phyloP scores from a whole-genome alignment of 495 filamentous ascomycete genomes.

The Penicillium egyptiacum region DNA sequence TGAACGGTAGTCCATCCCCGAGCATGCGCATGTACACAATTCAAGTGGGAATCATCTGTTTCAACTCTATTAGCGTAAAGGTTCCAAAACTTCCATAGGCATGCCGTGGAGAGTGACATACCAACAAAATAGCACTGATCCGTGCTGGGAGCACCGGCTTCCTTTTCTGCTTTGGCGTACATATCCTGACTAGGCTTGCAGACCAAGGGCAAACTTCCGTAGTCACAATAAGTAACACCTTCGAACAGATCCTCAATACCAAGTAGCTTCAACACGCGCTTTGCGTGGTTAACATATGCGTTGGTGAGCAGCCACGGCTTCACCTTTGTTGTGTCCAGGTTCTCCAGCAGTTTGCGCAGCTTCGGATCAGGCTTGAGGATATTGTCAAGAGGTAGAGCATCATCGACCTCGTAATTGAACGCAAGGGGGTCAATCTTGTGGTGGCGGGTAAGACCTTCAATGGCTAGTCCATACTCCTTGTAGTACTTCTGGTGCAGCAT shows the following conservation, averaged over 20 bases:
- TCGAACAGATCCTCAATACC: slow-evolving; percentile 87
- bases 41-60: slow-evolving; percentile 77
- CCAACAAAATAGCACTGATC: slow-evolving; percentile 84
- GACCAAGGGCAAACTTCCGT: slow-evolving; percentile 61
- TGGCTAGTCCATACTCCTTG: slow-evolving; percentile 91
- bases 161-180: slow-evolving; percentile 73
- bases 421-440: slow-evolving; percentile 95
- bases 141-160: slow-evolving; percentile 57
- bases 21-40: slow-evolving; percentile 67
- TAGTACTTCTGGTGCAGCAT: slow-evolving; percentile 89
- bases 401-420: slow-evolving; percentile 93
- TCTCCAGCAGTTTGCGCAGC: slow-evolving; percentile 72
- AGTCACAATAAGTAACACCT: slow-evolving; percentile 92
- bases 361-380: slow-evolving; percentile 75
- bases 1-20: slow-evolving; percentile 81
- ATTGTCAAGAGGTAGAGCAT: slow-evolving; percentile 83
- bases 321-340: slow-evolving; percentile 77
- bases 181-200: slow-evolving; percentile 86
- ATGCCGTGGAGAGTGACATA: slow-evolving; percentile 41
- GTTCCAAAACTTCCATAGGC: not conserved
- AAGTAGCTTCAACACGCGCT: slow-evolving; percentile 76
- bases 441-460: slow-evolving; percentile 88
- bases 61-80: slow-evolving; percentile 12
- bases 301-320: slow-evolving; percentile 95
- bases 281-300: slow-evolving; percentile 86